Evolutionary conservation across 1,139 yeast species (phyloP).

Genomic region (Hyphopichia pseudoburtonii): DNA sequence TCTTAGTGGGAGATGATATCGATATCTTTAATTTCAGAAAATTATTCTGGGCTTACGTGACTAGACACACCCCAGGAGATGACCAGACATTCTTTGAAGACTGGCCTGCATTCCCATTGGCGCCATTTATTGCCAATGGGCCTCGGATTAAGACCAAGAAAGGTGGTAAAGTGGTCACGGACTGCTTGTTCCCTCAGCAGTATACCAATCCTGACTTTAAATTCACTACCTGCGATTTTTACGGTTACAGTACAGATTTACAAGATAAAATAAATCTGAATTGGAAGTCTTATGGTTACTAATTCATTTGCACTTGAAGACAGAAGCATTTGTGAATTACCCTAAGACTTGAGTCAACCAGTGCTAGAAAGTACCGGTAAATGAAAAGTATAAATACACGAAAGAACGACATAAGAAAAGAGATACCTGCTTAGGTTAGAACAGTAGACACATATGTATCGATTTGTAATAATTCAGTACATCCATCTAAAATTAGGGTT

Average conservation of each 20-base stretch:
- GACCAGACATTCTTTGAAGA: slow-evolving; percentile 15
- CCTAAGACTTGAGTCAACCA: no score
- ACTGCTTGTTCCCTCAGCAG: slow-evolving; percentile 14
- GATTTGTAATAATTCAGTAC: no score
- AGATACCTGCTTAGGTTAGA: no score
- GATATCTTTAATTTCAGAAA: slow-evolving; percentile 17
- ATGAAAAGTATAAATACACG: no score
- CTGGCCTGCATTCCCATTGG: slow-evolving; percentile 13
- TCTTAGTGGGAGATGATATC: slow-evolving; percentile 18
- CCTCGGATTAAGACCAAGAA: slow-evolving; percentile 10
- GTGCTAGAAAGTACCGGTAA: no score
- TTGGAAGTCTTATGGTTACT: slow-evolving; percentile 10
- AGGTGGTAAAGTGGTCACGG: slow-evolving; percentile 19
- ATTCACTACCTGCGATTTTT: slow-evolving; percentile 12
- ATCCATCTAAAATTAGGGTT: slow-evolving; percentile 52
- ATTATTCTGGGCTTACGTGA: slow-evolving; percentile 18
- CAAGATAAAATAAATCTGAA: slow-evolving; percentile 7
- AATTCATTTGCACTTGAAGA: no score
- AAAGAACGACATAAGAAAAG: no score
- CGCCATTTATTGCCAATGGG: slow-evolving; percentile 16
- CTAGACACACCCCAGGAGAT: slow-evolving; percentile 17
- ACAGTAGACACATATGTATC: no score
- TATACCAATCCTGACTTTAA: slow-evolving; percentile 8
- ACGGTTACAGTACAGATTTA: slow-evolving; percentile 4
- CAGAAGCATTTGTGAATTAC: no score